phyloP scores from a whole-genome alignment of 176 grass and related monocot genomes.

The Oryza longistaminata region DNA sequence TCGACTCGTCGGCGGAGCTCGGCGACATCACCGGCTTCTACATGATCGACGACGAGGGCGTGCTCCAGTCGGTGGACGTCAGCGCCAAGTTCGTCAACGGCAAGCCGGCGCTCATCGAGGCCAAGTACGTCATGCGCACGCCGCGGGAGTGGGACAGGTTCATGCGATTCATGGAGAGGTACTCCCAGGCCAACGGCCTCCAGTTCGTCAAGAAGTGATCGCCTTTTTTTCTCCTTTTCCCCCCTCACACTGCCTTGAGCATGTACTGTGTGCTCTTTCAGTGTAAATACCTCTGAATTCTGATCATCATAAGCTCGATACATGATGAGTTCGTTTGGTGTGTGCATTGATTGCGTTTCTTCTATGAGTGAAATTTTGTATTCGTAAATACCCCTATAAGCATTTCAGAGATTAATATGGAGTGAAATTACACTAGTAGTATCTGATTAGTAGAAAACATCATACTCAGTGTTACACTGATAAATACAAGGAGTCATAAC shows the following conservation, averaged over 20 bases:
- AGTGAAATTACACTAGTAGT: no score
- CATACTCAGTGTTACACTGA: no score
- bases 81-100: constrained; percentile 92
- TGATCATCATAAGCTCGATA: not conserved
- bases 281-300: constrained; percentile 1
- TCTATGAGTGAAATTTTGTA: constrained; percentile 20
- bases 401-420: no score
- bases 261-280: not conserved
- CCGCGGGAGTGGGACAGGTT: constrained; percentile 81
- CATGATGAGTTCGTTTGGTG: not conserved
- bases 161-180: constrained; percentile 95
- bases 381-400: no score
- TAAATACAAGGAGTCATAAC: no score
- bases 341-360: not conserved
- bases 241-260: not conserved
- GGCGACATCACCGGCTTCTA: constrained; percentile 90
- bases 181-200: constrained; percentile 81
- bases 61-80: constrained; percentile 81
- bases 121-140: constrained; percentile 78
- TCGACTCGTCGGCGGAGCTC: constrained; percentile 84
- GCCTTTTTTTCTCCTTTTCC: no score
- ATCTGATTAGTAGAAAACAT: no score
- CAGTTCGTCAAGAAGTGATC: constrained; percentile 80
- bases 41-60: constrained; percentile 88
- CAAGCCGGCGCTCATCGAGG: constrained; percentile 67